These are phyloP conservation scores for Gossypium aridum DNA, from an alignment of 441 rosid genomes.

Conservation along the genomic window DNA sequence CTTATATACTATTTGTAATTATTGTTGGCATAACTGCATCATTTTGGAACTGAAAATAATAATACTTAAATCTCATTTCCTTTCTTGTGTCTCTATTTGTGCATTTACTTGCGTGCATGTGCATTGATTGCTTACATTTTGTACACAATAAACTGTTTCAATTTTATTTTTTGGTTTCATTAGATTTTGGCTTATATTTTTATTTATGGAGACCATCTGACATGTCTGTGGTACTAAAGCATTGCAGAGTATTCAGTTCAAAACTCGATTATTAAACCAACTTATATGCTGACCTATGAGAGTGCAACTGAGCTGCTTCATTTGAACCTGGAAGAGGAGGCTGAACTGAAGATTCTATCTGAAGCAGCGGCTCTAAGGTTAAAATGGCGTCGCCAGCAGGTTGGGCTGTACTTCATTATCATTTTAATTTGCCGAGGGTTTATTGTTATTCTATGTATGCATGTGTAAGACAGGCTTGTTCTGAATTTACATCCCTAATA, in stretches of 20 bases:
- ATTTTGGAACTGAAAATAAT: not conserved
- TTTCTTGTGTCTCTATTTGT: not conserved
- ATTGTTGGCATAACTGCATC: slow-evolving; percentile 1
- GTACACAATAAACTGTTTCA: not conserved
- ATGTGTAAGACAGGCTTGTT: not conserved
- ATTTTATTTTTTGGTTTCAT: not conserved
- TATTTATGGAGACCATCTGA: slow-evolving; percentile 14
- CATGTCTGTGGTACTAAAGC: slow-evolving; percentile 34
- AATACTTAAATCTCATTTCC: slow-evolving; percentile 2
- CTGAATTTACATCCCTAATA: not conserved
- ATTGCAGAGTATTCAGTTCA: slow-evolving; percentile 80
- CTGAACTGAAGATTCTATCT: slow-evolving; percentile 65
- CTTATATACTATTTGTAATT: not conserved
- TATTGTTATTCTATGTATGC: not conserved
- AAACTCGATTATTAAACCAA: slow-evolving; percentile 77
- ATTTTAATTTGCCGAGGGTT: not conserved
- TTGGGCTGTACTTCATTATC: slow-evolving; percentile 21
- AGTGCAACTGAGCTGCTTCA: slow-evolving; percentile 91
- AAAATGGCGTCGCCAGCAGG: slow-evolving; percentile 90
- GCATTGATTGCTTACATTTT: not conserved
- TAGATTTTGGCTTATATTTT: not conserved
- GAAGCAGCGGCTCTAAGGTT: slow-evolving; percentile 76
- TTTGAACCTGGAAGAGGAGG: slow-evolving; percentile 82
- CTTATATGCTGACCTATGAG: slow-evolving; percentile 96
- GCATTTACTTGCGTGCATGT: not conserved